phyloP scores from a whole-genome alignment of 1,284 basidiomycete genomes.

The Uromyces viciae-fabae region DNA sequence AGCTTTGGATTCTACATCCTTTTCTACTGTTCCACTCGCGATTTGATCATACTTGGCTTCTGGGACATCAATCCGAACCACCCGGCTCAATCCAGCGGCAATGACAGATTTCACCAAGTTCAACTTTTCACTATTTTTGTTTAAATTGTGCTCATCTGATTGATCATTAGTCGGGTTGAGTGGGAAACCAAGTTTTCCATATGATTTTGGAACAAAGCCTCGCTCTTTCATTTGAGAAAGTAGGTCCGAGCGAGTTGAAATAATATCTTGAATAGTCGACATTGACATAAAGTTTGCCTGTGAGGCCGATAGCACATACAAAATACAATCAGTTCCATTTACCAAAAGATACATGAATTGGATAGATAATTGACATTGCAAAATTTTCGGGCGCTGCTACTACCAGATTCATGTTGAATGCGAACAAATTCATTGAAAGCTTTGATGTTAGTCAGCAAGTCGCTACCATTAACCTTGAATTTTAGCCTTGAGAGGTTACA shows the following conservation, averaged over 20 bases:
- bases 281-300: constrained; percentile 71
- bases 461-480: constrained; percentile 72
- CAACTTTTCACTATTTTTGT: constrained; percentile 60
- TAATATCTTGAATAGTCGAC: constrained; percentile 74
- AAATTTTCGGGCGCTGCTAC: constrained; percentile 62
- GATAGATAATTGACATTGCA: constrained; percentile 62
- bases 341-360: background rate
- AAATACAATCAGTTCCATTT: no score
- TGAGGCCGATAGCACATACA: no score
- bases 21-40: constrained; percentile 71
- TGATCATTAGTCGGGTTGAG: constrained; percentile 42
- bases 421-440: constrained; percentile 69
- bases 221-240: constrained; percentile 68
- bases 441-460: constrained; percentile 74
- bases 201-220: constrained; percentile 63
- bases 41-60: constrained; percentile 75
- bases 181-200: constrained; percentile 46
- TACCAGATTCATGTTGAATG: constrained; percentile 60
- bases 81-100: constrained; percentile 74
- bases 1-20: constrained; percentile 75
- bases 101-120: constrained; percentile 76
- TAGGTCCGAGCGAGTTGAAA: constrained; percentile 73
- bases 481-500: constrained; percentile 67
- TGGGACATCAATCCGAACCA: constrained; percentile 66
- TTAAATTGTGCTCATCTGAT: constrained; percentile 11